phyloP scores from a whole-genome alignment of 768 basidiomycete genomes.

The Exidia glandulosa region DNA sequence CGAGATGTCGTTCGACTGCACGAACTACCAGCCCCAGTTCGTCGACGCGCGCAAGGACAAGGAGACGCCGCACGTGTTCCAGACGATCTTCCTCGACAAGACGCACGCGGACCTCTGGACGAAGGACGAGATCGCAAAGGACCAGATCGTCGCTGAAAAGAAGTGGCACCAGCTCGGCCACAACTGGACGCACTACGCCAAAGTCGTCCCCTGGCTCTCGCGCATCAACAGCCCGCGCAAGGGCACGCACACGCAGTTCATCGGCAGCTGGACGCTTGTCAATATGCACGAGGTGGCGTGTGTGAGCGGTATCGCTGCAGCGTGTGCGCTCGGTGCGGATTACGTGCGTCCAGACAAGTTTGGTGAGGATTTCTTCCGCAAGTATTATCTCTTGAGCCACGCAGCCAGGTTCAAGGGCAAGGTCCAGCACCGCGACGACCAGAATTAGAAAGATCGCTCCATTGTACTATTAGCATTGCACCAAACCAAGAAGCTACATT shows the following conservation, averaged over 20 bases:
- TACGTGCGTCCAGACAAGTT: conserved; percentile 2
- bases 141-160: conserved; percentile 31
- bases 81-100: conserved; percentile 38
- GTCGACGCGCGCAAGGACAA: conserved; percentile 9
- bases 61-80: conserved; percentile 30
- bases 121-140: conserved; percentile 26
- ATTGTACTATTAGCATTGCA: no score
- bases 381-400: neutral
- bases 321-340: conserved; percentile 1
- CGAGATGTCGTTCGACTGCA: conserved; percentile 43
- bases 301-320: conserved; percentile 1
- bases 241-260: neutral
- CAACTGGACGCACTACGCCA: conserved; percentile 34
- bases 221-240: conserved; percentile 17
- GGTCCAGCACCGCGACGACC: neutral
- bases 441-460: no score
- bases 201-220: conserved; percentile 27
- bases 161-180: conserved; percentile 47
- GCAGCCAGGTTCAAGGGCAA: neutral
- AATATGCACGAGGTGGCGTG: conserved; percentile 2
- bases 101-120: conserved; percentile 29
- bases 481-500: neutral
- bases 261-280: conserved; percentile 4
- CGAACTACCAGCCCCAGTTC: conserved; percentile 37
- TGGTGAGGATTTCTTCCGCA: neutral